A percentile compares a stretch with the other conserved stretches of the same genome.
Conservation (phyloP, 148 eudicot genomes). For the Heliosperma pusillum region DNA sequence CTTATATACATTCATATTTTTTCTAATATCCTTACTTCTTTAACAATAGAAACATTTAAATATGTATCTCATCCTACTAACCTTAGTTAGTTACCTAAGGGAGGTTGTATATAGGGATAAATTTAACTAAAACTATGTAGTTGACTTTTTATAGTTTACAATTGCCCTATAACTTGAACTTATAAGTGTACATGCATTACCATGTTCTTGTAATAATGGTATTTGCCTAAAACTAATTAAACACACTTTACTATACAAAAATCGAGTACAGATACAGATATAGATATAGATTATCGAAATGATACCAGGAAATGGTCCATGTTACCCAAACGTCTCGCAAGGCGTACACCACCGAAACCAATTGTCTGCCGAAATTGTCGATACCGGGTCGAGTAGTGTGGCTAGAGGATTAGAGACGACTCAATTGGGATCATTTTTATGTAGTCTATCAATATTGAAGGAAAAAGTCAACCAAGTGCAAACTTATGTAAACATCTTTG, state of each 20-base stretch:
- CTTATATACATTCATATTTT: neutral
- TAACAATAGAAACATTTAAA: neutral
- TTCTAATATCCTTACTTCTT: neutral
- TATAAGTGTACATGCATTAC: neutral
- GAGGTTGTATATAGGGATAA: constrained; percentile 52
- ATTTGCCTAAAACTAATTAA: neutral
- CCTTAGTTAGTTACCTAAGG: constrained; percentile 34
- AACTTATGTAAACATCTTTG: constrained; percentile 30
- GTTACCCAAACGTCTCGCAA: constrained; percentile 14
- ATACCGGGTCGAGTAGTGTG: constrained; percentile 13
- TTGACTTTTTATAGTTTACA: constrained; percentile 36
- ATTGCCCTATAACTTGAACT: neutral
- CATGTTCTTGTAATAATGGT: neutral
- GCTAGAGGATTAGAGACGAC: neutral
- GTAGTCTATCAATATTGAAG: constrained; percentile 46
- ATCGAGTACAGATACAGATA: neutral
- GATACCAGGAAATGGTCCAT: constrained; percentile 15
- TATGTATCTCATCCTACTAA: constrained; percentile 8
- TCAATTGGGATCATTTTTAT: constrained; percentile 38
- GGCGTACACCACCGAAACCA: constrained; percentile 22
- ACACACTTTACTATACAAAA: neutral
- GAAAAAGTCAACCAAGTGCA: constrained; percentile 54
- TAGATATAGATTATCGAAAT: constrained; percentile 4
- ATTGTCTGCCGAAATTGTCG: constrained; percentile 18
- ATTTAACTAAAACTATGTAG: constrained; percentile 27